Evolutionary conservation across 1,284 basidiomycete species (phyloP), one percentile per base, ranked within the genome.

Genomic region (Ganoderma resinaceum): DNA sequence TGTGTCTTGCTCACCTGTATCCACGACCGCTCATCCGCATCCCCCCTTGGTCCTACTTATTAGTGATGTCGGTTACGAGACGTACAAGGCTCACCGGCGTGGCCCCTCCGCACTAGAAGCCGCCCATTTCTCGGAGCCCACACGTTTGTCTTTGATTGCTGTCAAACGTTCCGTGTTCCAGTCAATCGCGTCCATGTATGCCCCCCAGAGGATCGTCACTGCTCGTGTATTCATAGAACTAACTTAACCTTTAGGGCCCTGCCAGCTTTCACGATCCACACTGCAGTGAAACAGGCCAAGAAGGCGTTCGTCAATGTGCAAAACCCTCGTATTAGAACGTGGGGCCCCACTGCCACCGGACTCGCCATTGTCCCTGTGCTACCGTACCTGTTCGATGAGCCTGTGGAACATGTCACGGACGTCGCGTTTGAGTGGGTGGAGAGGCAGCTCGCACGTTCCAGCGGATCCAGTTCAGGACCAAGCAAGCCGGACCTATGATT

Each of bases 1-100:
- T 71, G 66, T 66, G 35, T 49, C 61, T 26, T 55, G 33, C 55
- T 23, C 26, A 23, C 26, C 40, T 60, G 31, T 57, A 66, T 63
- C 37, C 23, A 62, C 37, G 64, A 57, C 29, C 23, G 38, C 66
- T 69, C 67, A 55, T 68, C 65, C 65, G 52, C 61, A 62, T 38
- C 40, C 31, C 18, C 42, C 31, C 60, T 18, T 49, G 20, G 14
- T 8, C 38, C 62, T 42, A 70, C 62, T 84, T 38, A 78, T 78
- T 74, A 95, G 94, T 61, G 96, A 98, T 77, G 95, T 97, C 49
- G 86, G 88, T n/a, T 97, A 95, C 80, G 95, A 97, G 77, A 90
- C 95, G 4, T 98, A 95, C 83, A 96, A 96, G 78, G 90, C 93
- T 2, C 87, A 91, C 72, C 83, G 89, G 69, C 85, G 85, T 59